Conservation (phyloP, 345 rosid species). For the Balakata baccata region DNA sequence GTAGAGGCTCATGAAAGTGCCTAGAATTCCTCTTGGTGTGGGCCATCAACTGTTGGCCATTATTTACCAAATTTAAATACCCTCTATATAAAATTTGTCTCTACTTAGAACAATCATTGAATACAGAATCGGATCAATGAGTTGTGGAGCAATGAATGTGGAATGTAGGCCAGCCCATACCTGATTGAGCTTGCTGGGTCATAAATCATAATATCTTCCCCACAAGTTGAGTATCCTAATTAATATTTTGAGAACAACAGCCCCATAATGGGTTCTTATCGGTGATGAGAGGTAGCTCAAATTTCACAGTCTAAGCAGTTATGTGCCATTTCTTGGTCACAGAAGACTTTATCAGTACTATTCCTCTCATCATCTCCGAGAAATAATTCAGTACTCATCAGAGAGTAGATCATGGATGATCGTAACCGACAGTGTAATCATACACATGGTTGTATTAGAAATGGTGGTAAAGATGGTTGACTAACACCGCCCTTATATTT, state of each 20-base stretch:
- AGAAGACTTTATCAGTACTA: background rate
- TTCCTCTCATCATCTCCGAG: too few relatives aligned
- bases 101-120: conserved; percentile 29
- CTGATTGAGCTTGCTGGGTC: conserved; percentile 10
- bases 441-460: too few relatives aligned
- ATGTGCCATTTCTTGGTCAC: conserved; percentile 12
- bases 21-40: conserved; percentile 24
- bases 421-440: too few relatives aligned
- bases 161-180: conserved; percentile 20
- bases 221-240: conserved; percentile 23
- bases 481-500: too few relatives aligned
- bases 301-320: conserved; percentile 16
- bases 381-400: background rate
- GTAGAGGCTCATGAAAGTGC: conserved; percentile 10
- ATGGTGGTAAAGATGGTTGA: too few relatives aligned
- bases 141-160: conserved; percentile 16
- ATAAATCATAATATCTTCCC: conserved; percentile 12
- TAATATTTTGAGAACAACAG: conserved; percentile 21
- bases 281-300: conserved; percentile 19
- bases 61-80: conserved; percentile 10
- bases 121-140: conserved; percentile 20
- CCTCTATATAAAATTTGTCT: conserved; percentile 36
- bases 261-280: conserved; percentile 7
- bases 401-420: background rate
- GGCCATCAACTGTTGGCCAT: conserved; percentile 31